Base-by-base conservation (phyloP, 169 alveolate genomes). In the Eimeria mitis region DNA sequence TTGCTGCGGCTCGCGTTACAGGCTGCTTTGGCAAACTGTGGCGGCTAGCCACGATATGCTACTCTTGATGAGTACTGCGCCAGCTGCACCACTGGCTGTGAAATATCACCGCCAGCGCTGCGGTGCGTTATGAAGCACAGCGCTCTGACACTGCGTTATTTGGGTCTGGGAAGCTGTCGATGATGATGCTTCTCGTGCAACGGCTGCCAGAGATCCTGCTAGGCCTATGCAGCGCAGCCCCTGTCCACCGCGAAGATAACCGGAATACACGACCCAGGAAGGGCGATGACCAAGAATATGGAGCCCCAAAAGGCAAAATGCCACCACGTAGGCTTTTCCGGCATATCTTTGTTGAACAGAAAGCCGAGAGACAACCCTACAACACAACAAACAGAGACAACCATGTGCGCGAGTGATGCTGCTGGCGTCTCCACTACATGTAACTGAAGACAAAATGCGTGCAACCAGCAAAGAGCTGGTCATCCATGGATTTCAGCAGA, bases 271-370 rank as follows among this genome's bases (percentile, higher is more conserved):
- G 89, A 23, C 9, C 70, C 94, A 8, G 94, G 94, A 21, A 94
- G 84, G 44, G 94, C 94, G 59, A 59, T 37, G 37, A 94, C 76
- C 70, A 65, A 5, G 42, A 44, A 61, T 28, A 94, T 68, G 63
- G 96, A 76, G 14, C 71, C 87, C 87, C 89, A 81, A 25, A 42
- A 63, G 23, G 89, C 81, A 42, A 79, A 79, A 8, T 81, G 31
- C 89, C 97, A 97, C 98, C 98, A 97, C 59, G 84, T 68, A 23
- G 98, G 98, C 71, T 97, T 97, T 44, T 96, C 96, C 73, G 85
- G 96, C 97, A 97, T 95, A 59, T 96, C 95, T 68, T 70, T 79
- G 96, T 97, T 97, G 70, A 94, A 97, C 65, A 97, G 76, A 54
- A 97, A 59, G 44, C 98, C 98, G 68, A 97, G 65, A 63, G 97